Evolutionary conservation across 345 rosid genomes (phyloP).

Genomic region (Jatropha curcas): DNA sequence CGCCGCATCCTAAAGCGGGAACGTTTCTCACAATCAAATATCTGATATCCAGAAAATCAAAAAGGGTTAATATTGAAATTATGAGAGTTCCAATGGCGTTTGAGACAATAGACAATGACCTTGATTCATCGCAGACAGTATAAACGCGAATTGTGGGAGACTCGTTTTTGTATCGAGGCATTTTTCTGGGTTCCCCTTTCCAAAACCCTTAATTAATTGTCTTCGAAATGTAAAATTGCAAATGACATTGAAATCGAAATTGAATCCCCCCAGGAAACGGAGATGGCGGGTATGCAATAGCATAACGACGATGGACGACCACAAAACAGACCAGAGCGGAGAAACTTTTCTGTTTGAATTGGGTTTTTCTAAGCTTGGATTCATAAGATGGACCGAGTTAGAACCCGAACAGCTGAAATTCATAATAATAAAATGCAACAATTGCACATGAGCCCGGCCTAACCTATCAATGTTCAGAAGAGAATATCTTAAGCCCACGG

Average conservation of each 20-base stretch:
- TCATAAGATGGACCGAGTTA: too few species aligned
- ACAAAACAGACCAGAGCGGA: too few species aligned
- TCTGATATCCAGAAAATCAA: conserved; percentile 28
- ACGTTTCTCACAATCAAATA: conserved; percentile 83
- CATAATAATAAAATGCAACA: too few species aligned
- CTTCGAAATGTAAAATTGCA: too few species aligned
- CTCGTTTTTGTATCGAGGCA: conserved; percentile 59
- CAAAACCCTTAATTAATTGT: background rate
- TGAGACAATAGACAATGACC: conserved; percentile 30
- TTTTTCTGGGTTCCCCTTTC: background rate
- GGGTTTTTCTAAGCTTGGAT: background rate
- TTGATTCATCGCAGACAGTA: conserved; percentile 88
- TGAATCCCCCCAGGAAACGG: too few species aligned
- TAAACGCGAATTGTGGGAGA: conserved; percentile 73
- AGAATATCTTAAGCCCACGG: too few species aligned
- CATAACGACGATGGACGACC: background rate
- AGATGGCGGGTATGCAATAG: background rate
- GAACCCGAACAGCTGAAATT: too few species aligned
- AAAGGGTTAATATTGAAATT: background rate
- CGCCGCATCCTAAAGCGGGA: conserved; percentile 92
- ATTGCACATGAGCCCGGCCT: too few species aligned
- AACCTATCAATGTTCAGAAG: too few species aligned
- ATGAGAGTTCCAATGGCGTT: background rate
- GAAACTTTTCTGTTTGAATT: too few species aligned
- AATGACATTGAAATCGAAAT: background rate